Evolutionary conservation across 805 yeast species (phyloP).

Genomic region (Metschnikowia arizonensis): DNA sequence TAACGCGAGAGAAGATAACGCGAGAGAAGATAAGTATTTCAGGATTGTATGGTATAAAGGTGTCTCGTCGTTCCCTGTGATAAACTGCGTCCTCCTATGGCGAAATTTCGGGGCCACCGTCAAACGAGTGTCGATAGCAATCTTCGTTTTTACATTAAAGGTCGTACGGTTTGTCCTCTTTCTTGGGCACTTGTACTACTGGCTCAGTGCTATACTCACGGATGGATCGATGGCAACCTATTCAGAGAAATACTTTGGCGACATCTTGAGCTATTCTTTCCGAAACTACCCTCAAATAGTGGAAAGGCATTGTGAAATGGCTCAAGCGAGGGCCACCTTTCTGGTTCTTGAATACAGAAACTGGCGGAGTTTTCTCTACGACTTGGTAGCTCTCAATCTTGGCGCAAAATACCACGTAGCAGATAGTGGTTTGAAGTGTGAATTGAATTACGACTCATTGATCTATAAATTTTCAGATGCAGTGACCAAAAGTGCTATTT

Average conservation of each 20-base stretch:
- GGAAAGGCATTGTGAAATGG: slow-evolving; percentile 9
- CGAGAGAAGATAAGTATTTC: not conserved
- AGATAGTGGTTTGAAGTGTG: slow-evolving; percentile 6
- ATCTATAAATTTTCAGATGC: slow-evolving; percentile 17
- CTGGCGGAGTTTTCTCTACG: slow-evolving; percentile 19
- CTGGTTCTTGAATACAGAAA: slow-evolving; percentile 1
- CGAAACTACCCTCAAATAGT: slow-evolving; percentile 18
- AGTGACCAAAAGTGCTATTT: slow-evolving; percentile 5
- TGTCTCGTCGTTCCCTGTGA: slow-evolving; percentile 14
- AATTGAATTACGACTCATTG: slow-evolving; percentile 7
- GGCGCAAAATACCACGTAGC: not conserved
- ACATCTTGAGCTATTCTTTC: slow-evolving; percentile 26
- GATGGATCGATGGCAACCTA: slow-evolving; percentile 29
- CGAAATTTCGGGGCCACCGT: slow-evolving; percentile 6
- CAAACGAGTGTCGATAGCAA: not conserved
- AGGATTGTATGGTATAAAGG: slow-evolving; percentile 9
- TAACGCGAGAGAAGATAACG: not conserved
- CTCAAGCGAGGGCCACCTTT: not conserved
- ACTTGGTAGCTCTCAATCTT: slow-evolving; percentile 8
- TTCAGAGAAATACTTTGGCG: slow-evolving; percentile 26
- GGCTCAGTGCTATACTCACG: slow-evolving; percentile 18
- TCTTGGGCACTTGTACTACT: too few species aligned
- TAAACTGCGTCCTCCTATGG: slow-evolving; percentile 15
- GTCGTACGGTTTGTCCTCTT: slow-evolving; percentile 4
- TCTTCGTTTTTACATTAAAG: slow-evolving; percentile 11